phyloP scores from a whole-genome alignment of 495 filamentous ascomycete genomes.

The Lepidopterella palustris region DNA sequence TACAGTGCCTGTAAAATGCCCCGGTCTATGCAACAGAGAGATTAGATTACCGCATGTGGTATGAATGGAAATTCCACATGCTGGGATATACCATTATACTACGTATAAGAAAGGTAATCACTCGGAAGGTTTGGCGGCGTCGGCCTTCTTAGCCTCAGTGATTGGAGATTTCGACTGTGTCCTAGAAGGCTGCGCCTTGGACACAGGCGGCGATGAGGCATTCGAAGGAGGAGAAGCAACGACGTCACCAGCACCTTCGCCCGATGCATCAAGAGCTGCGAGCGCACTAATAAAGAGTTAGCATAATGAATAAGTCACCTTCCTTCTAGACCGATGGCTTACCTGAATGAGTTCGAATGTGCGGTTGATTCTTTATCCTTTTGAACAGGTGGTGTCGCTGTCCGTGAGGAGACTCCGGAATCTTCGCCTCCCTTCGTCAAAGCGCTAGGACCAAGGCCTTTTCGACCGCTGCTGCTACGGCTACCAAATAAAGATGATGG shows the following conservation, averaged over 20 bases:
- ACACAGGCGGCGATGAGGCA: slow-evolving; percentile 50
- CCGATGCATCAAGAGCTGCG: slow-evolving; percentile 47
- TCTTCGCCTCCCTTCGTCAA: slow-evolving; percentile 69
- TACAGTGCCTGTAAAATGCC: slow-evolving; percentile 26
- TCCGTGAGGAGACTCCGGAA: slow-evolving; percentile 75
- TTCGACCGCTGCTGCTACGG: slow-evolving; percentile 77
- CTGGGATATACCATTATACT: slow-evolving; percentile 16
- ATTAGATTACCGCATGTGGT: slow-evolving; percentile 26
- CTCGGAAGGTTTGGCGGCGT: slow-evolving; percentile 22
- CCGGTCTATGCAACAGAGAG: slow-evolving; percentile 31
- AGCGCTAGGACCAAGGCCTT: slow-evolving; percentile 63
- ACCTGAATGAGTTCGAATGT: slow-evolving; percentile 87
- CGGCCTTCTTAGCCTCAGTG: slow-evolving; percentile 11
- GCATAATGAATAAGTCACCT: too few relatives aligned
- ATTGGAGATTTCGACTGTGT: slow-evolving; percentile 47
- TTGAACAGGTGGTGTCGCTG: slow-evolving; percentile 69
- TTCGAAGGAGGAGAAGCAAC: slow-evolving; percentile 53
- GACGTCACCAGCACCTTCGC: slow-evolving; percentile 43
- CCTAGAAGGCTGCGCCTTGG: slow-evolving; percentile 49
- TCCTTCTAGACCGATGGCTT: slow-evolving; percentile 30
- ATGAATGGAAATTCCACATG: slow-evolving; percentile 16
- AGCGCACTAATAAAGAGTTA: slow-evolving; percentile 47
- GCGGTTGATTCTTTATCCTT: slow-evolving; percentile 58
- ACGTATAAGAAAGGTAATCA: slow-evolving; percentile 16
- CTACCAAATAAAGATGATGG: slow-evolving; percentile 69